Conservation (phyloP, 2,329 filamentous ascomycete species). For the Colletotrichum sojae region DNA sequence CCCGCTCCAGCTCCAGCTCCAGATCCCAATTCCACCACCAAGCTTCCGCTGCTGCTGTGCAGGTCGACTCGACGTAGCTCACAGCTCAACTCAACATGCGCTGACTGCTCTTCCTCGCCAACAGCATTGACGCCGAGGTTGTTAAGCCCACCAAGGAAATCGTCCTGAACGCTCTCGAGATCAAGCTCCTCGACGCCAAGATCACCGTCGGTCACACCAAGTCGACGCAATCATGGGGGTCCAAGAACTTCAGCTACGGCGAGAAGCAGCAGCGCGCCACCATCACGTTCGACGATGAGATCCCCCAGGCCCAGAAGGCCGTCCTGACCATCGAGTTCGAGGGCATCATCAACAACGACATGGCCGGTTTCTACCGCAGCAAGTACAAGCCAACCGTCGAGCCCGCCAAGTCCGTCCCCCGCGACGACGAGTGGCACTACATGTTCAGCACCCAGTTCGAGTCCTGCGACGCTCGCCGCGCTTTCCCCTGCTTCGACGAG, state of each 20-base stretch:
- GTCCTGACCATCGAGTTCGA: constrained; percentile 80
- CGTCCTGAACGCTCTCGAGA: constrained; percentile 86
- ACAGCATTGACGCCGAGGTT: constrained; percentile 81
- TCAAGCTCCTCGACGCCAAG: constrained; percentile 79
- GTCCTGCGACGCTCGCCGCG: constrained; percentile 92
- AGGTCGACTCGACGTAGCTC: too few species aligned
- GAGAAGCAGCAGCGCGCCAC: constrained; percentile 86
- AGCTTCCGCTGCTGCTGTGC: too few species aligned
- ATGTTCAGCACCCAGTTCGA: constrained; percentile 99
- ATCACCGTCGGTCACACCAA: constrained; percentile 72
- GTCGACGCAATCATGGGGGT: constrained; percentile 69
- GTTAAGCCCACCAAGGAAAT: constrained; percentile 81
- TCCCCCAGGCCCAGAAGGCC: constrained; percentile 77
- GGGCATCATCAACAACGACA: constrained; percentile 88
- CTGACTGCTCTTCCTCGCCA: constrained; percentile 25
- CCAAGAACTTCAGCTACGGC: constrained; percentile 83
- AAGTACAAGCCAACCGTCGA: constrained; percentile 88
- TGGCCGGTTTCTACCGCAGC: constrained; percentile 94
- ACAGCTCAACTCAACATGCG: neutral
- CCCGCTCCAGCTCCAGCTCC: constrained; percentile 11
- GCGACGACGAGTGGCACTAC: constrained; percentile 75
- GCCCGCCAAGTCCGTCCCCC: constrained; percentile 83
- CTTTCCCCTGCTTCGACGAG: constrained; percentile 98
- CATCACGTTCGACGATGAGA: constrained; percentile 80
- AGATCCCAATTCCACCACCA: neutral